phyloP scores from a whole-genome alignment of 1,284 basidiomycete genomes.

The Boletus smithii region DNA sequence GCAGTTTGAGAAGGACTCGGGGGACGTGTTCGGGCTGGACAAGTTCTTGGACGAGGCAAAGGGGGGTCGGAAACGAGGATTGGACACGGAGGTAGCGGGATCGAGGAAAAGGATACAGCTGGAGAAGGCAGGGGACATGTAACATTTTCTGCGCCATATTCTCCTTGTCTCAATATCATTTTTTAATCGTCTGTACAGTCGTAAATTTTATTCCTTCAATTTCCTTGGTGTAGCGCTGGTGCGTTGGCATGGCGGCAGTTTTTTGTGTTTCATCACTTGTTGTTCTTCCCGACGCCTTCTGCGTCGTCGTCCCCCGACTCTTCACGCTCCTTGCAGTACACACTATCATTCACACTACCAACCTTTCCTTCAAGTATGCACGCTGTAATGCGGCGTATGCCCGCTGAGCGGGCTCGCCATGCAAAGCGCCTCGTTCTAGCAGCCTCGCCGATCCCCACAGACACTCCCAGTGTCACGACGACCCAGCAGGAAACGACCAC shows the following conservation, averaged over 20 bases:
- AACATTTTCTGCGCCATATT: conserved; percentile 24
- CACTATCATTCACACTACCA: not conserved
- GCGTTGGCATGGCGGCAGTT: conserved; percentile 23
- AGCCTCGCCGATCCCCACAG: conserved; percentile 4
- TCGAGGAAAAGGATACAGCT: conserved; percentile 72
- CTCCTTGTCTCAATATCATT: too few relatives aligned
- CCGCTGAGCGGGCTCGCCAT: conserved; percentile 35
- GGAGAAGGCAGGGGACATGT: conserved; percentile 61
- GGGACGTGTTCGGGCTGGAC: conserved; percentile 97
- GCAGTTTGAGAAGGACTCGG: conserved; percentile 96
- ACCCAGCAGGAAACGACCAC: conserved; percentile 1
- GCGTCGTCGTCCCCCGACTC: too few relatives aligned
- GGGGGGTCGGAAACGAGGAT: conserved; percentile 86
- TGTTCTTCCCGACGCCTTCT: too few relatives aligned
- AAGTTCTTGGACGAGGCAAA: conserved; percentile 98
- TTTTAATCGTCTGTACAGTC: too few relatives aligned
- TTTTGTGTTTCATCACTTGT: conserved; percentile 9
- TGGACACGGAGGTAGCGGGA: conserved; percentile 70
- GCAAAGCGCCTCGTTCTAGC: conserved; percentile 29
- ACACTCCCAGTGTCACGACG: not conserved
- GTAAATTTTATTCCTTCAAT: too few relatives aligned
- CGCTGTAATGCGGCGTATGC: conserved; percentile 25
- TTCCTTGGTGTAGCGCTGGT: not conserved
- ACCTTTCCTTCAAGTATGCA: conserved; percentile 22
- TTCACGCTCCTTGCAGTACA: conserved; percentile 20